A percentile compares a stretch with the other conserved stretches of the same genome.
These are phyloP conservation scores for Heliosperma pusillum DNA, from an alignment of 148 eudicot genomes.

Conservation along the genomic window DNA sequence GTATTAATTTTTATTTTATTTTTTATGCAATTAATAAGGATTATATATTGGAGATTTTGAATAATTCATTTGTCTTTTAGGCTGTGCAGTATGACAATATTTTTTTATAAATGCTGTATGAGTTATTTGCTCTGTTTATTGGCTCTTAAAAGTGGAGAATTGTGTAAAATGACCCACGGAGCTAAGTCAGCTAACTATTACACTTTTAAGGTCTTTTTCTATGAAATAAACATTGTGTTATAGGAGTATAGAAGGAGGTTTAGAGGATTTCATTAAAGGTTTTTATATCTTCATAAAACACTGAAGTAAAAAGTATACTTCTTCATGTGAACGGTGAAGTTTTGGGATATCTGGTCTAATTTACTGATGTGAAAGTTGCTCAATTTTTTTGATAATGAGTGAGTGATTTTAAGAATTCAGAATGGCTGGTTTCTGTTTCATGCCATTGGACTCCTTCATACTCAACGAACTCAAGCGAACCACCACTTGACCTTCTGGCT, in stretches of 20 bases:
- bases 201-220: not conserved
- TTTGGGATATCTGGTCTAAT: not conserved
- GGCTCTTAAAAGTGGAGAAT: constrained; percentile 2
- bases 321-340: not conserved
- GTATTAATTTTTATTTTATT: not conserved
- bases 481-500: not conserved
- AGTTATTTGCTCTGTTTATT: not conserved
- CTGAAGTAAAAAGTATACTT: not conserved
- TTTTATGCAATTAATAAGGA: not conserved
- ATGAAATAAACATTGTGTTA: not conserved
- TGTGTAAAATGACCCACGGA: not conserved
- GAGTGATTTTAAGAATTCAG: not conserved
- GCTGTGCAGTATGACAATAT: not conserved
- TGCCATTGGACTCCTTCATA: not conserved
- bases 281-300: not conserved
- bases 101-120: not conserved
- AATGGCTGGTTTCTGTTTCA: not conserved
- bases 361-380: not conserved
- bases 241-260: not conserved
- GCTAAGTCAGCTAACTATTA: not conserved
- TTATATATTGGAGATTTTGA: not conserved
- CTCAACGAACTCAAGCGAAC: not conserved
- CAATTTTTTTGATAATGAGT: not conserved
- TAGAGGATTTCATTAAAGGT: not conserved
- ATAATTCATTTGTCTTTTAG: not conserved